Conservation (phyloP, 495 filamentous ascomycete species). For the Rhizodiscina lignyota region DNA sequence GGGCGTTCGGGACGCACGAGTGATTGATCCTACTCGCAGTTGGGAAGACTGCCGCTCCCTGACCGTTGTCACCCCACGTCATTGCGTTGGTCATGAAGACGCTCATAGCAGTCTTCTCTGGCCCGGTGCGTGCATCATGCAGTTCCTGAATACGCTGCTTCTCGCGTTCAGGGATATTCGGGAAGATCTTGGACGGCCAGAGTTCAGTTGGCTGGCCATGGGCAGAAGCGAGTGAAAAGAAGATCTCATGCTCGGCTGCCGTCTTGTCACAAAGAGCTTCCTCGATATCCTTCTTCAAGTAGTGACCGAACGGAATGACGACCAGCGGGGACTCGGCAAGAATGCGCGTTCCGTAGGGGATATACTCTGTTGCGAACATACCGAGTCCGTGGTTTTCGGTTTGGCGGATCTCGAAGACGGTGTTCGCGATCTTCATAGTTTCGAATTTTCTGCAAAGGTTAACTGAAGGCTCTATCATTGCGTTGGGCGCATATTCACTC, state of each 20-base stretch:
- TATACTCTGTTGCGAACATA: constrained; percentile 14
- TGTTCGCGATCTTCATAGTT: background rate
- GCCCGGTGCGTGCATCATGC: constrained; percentile 6
- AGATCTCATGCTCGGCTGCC: constrained; percentile 5
- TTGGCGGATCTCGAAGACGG: background rate
- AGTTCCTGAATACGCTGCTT: constrained; percentile 9
- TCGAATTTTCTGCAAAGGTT: constrained; percentile 5
- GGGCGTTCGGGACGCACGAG: constrained; percentile 18
- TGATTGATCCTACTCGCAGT: constrained; percentile 17
- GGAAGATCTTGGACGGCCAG: constrained; percentile 7
- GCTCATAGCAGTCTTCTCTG: constrained; percentile 7
- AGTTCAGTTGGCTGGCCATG: constrained; percentile 10
- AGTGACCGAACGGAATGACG: constrained; percentile 41
- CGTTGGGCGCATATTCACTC: too few species aligned
- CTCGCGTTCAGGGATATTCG: constrained; percentile 2
- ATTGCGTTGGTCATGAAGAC: constrained; percentile 20
- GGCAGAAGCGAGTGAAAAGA: constrained; percentile 12
- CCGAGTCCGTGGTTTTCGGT: constrained; percentile 17
- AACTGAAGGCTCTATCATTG: too few species aligned
- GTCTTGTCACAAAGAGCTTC: constrained; percentile 10
- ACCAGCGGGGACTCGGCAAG: constrained; percentile 53
- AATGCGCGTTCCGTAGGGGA: constrained; percentile 28
- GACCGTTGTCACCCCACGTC: constrained; percentile 4
- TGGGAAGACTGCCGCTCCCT: constrained; percentile 14
- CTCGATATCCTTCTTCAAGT: constrained; percentile 8